Evolutionary conservation across 495 filamentous ascomycete species (phyloP).

Genomic region (Trichodelitschia bisporula): DNA sequence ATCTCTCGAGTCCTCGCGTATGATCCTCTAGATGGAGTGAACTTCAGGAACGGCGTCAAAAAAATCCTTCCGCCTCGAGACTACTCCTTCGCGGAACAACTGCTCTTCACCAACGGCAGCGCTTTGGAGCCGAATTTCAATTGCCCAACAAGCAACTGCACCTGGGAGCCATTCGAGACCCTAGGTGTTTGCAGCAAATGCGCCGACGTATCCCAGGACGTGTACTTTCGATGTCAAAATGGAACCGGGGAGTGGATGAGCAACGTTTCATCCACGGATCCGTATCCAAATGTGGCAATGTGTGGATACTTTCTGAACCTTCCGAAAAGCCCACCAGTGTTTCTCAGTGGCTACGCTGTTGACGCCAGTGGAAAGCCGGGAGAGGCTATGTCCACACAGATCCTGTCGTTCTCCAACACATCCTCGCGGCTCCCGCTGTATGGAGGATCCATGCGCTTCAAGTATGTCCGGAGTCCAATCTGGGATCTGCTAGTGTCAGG

Average conservation of each 20-base stretch:
- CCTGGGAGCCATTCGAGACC: constrained; percentile 6
- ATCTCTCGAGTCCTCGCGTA: too few relatives aligned
- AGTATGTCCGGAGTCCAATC: constrained; percentile 2
- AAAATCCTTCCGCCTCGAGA: too few relatives aligned
- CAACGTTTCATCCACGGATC: constrained; percentile 1
- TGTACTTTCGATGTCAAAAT: constrained; percentile 1
- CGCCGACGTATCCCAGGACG: constrained; percentile 1
- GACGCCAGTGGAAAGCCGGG: not conserved
- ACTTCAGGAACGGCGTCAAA: too few relatives aligned
- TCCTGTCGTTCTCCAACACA: constrained; percentile 1
- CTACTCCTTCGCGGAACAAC: too few relatives aligned
- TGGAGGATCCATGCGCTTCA: constrained; percentile 3
- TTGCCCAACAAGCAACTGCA: constrained; percentile 8
- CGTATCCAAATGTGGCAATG: constrained; percentile 4
- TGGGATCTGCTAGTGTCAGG: constrained; percentile 1
- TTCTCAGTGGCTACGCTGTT: constrained; percentile 4
- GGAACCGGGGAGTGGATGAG: constrained; percentile 2
- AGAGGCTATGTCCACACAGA: constrained; percentile 3
- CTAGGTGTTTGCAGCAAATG: constrained; percentile 6
- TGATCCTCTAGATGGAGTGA: too few relatives aligned
- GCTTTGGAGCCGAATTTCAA: too few relatives aligned
- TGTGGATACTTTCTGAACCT: constrained; percentile 6
- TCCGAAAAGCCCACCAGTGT: constrained; percentile 4
- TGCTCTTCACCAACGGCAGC: too few relatives aligned
- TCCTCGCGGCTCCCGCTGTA: not conserved